These are phyloP conservation scores for Bjerkandera adusta DNA, from an alignment of 1,284 basidiomycete species.

Conservation along the genomic window DNA sequence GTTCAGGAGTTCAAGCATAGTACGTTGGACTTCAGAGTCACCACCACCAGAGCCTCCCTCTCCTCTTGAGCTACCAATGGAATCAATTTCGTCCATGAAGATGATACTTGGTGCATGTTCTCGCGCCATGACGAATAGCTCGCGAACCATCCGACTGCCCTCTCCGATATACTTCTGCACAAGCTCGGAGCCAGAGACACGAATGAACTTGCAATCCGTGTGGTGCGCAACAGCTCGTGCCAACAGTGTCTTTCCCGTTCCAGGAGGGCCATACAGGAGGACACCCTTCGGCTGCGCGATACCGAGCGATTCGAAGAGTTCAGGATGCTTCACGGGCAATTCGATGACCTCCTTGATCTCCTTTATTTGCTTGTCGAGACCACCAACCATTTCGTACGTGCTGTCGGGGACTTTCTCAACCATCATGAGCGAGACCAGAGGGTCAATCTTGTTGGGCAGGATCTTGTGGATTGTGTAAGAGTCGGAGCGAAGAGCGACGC, in stretches of 20 bases:
- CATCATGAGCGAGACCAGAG: constrained; percentile 98
- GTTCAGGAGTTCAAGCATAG: constrained; percentile 93
- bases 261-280: constrained; percentile 93
- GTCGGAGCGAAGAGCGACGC: constrained; percentile 95
- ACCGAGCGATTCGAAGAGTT: constrained; percentile 94
- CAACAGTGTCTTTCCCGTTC: constrained; percentile 94
- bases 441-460: constrained; percentile 93
- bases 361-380: constrained; percentile 98
- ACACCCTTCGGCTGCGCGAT: constrained; percentile 99
- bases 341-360: constrained; percentile 99
- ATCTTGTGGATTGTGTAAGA: constrained; percentile 95
- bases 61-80: constrained; percentile 92
- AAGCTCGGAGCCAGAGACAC: constrained; percentile 92
- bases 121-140: constrained; percentile 98
- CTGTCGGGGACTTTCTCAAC: constrained; percentile 99
- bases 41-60: constrained; percentile 88
- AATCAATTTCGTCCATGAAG: constrained; percentile 99
- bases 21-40: constrained; percentile 97
- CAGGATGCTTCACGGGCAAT: constrained; percentile 96
- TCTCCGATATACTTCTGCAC: constrained; percentile 99
- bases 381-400: constrained; percentile 99
- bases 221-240: constrained; percentile 96
- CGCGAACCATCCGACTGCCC: constrained; percentile 94
- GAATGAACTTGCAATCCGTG: constrained; percentile 97
- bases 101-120: constrained; percentile 99